Base-by-base conservation (phyloP, 768 basidiomycete species). In the Termitomyces sp. region DNA sequence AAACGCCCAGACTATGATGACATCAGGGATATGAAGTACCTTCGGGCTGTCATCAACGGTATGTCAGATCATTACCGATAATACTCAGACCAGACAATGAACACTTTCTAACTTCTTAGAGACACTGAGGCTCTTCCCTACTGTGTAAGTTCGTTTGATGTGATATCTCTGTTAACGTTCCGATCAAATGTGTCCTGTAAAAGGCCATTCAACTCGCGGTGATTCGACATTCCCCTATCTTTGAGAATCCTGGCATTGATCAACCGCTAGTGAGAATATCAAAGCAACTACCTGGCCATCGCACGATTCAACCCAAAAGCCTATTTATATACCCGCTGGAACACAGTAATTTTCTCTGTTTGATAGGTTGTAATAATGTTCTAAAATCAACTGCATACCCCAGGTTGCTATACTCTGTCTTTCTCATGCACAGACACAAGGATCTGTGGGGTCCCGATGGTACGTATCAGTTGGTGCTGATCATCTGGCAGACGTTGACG, bases 401-500 rank as follows among this genome's bases (percentile, higher is more conserved):
- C 58, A 81, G 78, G 50, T 63, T 74, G 9, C 54, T 70, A 0
- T 87, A 84, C 63, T 83, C 83, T 5, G 79, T 85, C 10, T 75
- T 86, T 57, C 60, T 82, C 58, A 85, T 87, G 84, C 86, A 89
- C 37, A 72, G 85, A 38, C 74, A 83, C 50, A 78, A 73, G 50
- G 83, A 85, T 53, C 75, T 85, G 3, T 89, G 86, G 86, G 86
- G 86, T 9, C 85, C 86, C 5, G 86, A 87, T 66, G 85, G 84
- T 83, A 64, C 23, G 66, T 56, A n/a, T 15, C 12, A 11, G 23
- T 35, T 5, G 30, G 15, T 23, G 1, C 49, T 17, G 3, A 2
- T 7, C 19, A 50, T 33, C 15, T 15, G 26, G 8, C 3, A 5
- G 10, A 28, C 26, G 5, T 38, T 38, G 15, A 38, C 9, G 8